Evolutionary conservation across 192 early-diverging fungal genomes (phyloP), one percentile per base, ranked within the genome.

Genomic region (Backusella morwellensis): DNA sequence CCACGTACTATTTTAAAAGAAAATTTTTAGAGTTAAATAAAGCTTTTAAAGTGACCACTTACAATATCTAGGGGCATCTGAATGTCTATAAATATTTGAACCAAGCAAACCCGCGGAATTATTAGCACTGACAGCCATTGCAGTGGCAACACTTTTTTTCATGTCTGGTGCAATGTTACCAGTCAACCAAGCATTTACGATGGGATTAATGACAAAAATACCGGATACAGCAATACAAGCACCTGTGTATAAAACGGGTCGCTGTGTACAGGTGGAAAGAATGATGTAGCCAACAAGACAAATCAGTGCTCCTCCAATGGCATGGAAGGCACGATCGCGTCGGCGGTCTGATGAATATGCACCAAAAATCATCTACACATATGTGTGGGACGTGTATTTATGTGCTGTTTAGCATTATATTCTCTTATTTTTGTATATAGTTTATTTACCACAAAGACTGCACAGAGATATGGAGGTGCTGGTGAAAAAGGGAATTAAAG

Each of bases 111-210:
- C 73, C 4, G 80, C 80, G 0, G 80, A 72, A 74, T 81, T 81
- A 66, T 81, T 81, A 2, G 80, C 80, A 47, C 47, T 69, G 5
- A 81, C 80, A 0, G 75, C 80, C 80, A 81, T 81, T 17, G 80
- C 80, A 14, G 80, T 81, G 38, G 75, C 75, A 0, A 81, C 75
- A 36, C 80, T 81, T 32, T 77, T 81, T 47, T 81, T 81, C 80
- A 81, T 81, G 14, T 77, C 72, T 8, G 75, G 80, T 9, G 75
- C 75, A 42, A 81, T 81, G 6, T 81, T 81, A 26, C 74, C 73
- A 0, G 80, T 81, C 66, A 81, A 52, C 80, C 80, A 81, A 4
- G 80, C 80, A 74, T 81, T 81, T 15, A 81, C 75, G 1, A 81
- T 73, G 15, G 80, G 80, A 21, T 77, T 77, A 41, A 81, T 77